Conservation (phyloP, 2,329 filamentous ascomycete species). For the Pseudocercospora pini-densiflorae region DNA sequence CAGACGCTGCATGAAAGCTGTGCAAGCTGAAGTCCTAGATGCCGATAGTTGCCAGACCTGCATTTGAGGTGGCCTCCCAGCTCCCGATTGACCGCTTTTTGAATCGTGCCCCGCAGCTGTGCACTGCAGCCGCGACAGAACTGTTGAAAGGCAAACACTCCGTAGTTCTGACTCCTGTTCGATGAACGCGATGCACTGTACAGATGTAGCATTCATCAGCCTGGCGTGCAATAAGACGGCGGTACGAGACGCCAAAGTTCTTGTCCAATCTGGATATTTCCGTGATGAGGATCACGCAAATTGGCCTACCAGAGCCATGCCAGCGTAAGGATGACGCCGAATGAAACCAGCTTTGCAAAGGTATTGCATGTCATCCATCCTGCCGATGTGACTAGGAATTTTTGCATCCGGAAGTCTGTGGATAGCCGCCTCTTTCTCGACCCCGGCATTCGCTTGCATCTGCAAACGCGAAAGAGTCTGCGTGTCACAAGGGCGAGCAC, state of each 20-base stretch:
- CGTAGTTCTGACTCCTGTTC: not conserved
- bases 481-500: slow-evolving; percentile 7
- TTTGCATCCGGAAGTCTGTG: slow-evolving; percentile 4
- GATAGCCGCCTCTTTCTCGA: slow-evolving; percentile 5
- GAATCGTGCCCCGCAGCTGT: slow-evolving; percentile 1
- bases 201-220: not conserved
- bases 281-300: not conserved
- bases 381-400: slow-evolving; percentile 1
- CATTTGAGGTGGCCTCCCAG: not conserved
- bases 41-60: slow-evolving; percentile 4
- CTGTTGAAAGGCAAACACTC: not conserved
- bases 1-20: slow-evolving; percentile 4
- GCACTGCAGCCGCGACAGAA: not conserved
- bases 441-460: slow-evolving; percentile 7
- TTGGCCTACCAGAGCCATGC: not conserved
- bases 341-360: not conserved
- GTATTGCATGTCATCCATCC: slow-evolving; percentile 5
- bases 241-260: not conserved
- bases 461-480: slow-evolving; percentile 7
- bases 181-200: not conserved
- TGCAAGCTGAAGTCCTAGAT: slow-evolving; percentile 3
- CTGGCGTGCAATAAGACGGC: not conserved
- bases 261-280: not conserved
- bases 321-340: slow-evolving; percentile 7
- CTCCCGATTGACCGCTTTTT: slow-evolving; percentile 6